Evolutionary conservation across 208 protist genomes (phyloP).

Genomic region (Acanthamoeba culbertsoni): DNA sequence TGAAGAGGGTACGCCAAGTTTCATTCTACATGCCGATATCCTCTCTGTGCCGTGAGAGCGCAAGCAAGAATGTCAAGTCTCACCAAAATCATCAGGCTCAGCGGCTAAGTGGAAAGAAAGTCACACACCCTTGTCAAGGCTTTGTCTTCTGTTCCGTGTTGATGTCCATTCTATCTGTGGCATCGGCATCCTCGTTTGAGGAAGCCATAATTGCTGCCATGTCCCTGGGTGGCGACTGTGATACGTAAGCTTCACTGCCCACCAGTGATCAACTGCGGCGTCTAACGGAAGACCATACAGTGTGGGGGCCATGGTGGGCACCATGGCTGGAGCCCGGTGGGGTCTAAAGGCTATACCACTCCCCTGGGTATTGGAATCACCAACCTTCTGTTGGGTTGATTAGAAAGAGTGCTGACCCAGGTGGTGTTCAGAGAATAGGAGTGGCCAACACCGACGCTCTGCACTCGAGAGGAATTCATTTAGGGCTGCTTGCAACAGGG

Average conservation of each 20-base stretch:
- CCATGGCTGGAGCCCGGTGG: background rate
- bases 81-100: no score
- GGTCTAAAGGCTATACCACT: background rate
- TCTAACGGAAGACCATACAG: background rate
- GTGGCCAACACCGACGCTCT: background rate
- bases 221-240: background rate
- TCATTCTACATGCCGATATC: background rate
- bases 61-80: no score
- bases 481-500: background rate
- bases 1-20: background rate
- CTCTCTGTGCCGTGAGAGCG: background rate
- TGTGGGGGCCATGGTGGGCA: background rate
- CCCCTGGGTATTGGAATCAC: background rate
- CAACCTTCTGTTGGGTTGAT: background rate
- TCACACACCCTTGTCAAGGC: background rate
- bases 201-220: background rate
- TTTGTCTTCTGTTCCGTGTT: background rate
- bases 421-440: background rate
- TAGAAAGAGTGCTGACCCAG: background rate
- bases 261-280: background rate
- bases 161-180: background rate
- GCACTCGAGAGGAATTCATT: background rate
- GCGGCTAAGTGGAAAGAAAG: background rate
- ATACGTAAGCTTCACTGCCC: background rate
- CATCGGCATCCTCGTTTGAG: background rate